These are phyloP conservation scores for Solanum bukasovii DNA, from an alignment of 257 asterid species.

Conservation along the genomic window DNA sequence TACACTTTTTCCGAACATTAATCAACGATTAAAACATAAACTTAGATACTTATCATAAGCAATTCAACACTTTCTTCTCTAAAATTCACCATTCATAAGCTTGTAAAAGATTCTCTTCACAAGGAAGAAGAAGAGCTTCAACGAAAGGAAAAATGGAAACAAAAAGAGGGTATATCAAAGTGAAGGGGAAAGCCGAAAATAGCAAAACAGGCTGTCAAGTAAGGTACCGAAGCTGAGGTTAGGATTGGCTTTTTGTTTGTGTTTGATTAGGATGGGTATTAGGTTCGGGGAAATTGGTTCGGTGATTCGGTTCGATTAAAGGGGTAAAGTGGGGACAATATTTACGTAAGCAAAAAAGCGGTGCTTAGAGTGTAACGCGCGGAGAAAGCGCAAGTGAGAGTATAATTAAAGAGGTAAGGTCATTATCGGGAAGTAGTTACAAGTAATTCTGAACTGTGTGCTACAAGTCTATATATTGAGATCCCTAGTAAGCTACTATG, in stretches of 20 bases:
- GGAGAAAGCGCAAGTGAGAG: not conserved
- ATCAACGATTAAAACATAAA: not conserved
- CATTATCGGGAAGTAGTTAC: not conserved
- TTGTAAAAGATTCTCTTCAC: not conserved
- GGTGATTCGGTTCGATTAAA: not conserved
- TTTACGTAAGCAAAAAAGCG: conserved; percentile 11
- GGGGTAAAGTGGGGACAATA: conserved; percentile 14
- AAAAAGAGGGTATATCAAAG: conserved; percentile 1
- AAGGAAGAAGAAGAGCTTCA: conserved; percentile 7
- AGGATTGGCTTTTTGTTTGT: not conserved
- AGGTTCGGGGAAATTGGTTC: conserved; percentile 21
- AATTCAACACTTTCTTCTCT: not conserved
- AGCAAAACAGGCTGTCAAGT: conserved; percentile 36
- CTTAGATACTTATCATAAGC: not conserved
- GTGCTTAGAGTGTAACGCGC: conserved; percentile 6
- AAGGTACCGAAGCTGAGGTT: conserved; percentile 40
- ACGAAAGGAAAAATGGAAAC: not conserved
- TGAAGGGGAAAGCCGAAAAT: conserved; percentile 20
- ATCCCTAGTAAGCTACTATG: not conserved
- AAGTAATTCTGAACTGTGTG: not conserved
- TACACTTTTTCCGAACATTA: not conserved
- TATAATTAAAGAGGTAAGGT: not conserved
- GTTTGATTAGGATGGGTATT: conserved; percentile 14
- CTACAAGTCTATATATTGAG: not conserved
- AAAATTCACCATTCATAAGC: not conserved